phyloP scores from a whole-genome alignment of 352 stramenopile genomes.

The Hyphochytrium catenoides region DNA sequence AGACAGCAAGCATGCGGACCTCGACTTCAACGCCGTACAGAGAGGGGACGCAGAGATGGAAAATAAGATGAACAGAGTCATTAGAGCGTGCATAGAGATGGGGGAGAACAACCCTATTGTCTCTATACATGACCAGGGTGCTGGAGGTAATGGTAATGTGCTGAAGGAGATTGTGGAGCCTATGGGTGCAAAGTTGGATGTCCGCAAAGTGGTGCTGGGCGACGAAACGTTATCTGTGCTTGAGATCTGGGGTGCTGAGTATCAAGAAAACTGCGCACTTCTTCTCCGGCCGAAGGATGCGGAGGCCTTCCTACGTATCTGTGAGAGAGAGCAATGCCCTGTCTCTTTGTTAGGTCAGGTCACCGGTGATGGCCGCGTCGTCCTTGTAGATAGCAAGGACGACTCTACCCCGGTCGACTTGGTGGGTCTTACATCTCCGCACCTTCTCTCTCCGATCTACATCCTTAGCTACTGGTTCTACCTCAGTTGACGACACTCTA shows the following conservation, averaged over 20 bases:
- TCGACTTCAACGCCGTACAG: slow-evolving; percentile 99
- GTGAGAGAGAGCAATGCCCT: slow-evolving; percentile 87
- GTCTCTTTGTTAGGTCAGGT: slow-evolving; percentile 83
- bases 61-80: slow-evolving; percentile 97
- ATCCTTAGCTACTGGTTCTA: too few species aligned
- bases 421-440: too few species aligned
- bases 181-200: slow-evolving; percentile 70
- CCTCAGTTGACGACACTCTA: too few species aligned
- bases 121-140: slow-evolving; percentile 97
- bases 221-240: slow-evolving; percentile 94
- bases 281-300: slow-evolving; percentile 70
- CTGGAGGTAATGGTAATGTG: slow-evolving; percentile 97
- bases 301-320: slow-evolving; percentile 81
- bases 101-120: slow-evolving; percentile 94
- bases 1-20: slow-evolving; percentile 66
- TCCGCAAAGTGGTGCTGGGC: slow-evolving; percentile 85
- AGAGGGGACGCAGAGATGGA: slow-evolving; percentile 98
- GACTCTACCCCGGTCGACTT: slow-evolving; percentile 86
- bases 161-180: slow-evolving; percentile 98
- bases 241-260: slow-evolving; percentile 98
- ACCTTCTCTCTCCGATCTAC: too few species aligned
- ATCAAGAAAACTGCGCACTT: slow-evolving; percentile 98
- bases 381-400: slow-evolving; percentile 83
- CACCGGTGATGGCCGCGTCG: slow-evolving; percentile 83
- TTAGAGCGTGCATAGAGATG: slow-evolving; percentile 91